phyloP scores from a whole-genome alignment of 805 yeast genomes.

The Citeromyces matritensis region DNA sequence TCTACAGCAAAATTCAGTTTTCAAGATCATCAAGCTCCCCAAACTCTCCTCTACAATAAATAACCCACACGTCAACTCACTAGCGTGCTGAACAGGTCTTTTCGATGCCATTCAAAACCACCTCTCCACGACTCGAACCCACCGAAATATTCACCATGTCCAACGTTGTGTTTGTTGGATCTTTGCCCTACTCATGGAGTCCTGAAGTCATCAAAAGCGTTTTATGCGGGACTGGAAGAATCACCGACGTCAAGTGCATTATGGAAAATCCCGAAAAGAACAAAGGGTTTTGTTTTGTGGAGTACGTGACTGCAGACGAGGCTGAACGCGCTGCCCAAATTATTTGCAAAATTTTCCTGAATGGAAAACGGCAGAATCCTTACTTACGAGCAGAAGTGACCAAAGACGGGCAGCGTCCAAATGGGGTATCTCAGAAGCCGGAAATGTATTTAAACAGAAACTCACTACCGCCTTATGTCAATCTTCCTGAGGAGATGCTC shows the following conservation, averaged over 20 bases:
- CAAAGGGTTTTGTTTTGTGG: constrained; percentile 57
- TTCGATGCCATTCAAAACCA: no score
- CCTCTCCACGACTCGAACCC: no score
- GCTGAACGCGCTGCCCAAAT: constrained; percentile 33
- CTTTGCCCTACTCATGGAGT: constrained; percentile 61
- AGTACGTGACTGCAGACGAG: constrained; percentile 33
- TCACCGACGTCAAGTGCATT: constrained; percentile 52
- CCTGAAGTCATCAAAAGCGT: constrained; percentile 45
- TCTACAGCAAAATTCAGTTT: no score
- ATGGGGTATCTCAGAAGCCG: constrained; percentile 21
- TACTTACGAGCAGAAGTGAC: constrained; percentile 38
- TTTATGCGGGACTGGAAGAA: constrained; percentile 59
- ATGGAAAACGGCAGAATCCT: constrained; percentile 21
- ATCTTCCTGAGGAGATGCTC: constrained; percentile 33
- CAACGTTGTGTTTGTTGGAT: constrained; percentile 35
- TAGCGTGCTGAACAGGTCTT: no score
- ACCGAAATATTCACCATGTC: no score
- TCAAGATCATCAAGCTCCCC: no score
- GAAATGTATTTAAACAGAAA: constrained; percentile 26
- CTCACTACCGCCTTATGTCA: constrained; percentile 41
- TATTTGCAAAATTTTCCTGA: constrained; percentile 26
- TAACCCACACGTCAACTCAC: no score
- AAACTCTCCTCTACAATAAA: no score
- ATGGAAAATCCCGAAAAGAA: constrained; percentile 42
- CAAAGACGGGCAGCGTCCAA: constrained; percentile 38